Evolutionary conservation across 1,284 basidiomycete genomes (phyloP).

Genomic region (Ceratobasidium sp.): DNA sequence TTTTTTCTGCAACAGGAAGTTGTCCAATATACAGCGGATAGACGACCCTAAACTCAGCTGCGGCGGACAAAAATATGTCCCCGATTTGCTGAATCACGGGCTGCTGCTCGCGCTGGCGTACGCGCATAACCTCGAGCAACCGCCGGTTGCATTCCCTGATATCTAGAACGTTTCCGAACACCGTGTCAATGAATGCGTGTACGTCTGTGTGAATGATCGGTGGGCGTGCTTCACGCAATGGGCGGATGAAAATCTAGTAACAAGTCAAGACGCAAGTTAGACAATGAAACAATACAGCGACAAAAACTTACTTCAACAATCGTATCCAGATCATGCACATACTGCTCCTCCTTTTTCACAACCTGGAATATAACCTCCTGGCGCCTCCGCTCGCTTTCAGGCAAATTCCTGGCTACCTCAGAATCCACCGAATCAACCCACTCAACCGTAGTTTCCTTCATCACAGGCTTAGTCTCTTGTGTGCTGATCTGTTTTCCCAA

Average conservation of each 20-base stretch:
- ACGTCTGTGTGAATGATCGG: conserved; percentile 75
- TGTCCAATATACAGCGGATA: conserved; percentile 90
- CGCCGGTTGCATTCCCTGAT: conserved; percentile 83
- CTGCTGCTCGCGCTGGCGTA: conserved; percentile 87
- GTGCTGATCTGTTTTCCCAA: conserved; percentile 22
- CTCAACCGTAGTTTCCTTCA: conserved; percentile 60
- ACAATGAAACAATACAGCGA: too few species aligned
- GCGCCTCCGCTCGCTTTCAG: conserved; percentile 81
- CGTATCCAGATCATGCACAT: conserved; percentile 87
- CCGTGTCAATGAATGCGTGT: conserved; percentile 83
- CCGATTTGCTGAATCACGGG: conserved; percentile 88
- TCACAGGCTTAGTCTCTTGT: conserved; percentile 16
- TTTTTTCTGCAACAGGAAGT: conserved; percentile 85
- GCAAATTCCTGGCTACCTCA: conserved; percentile 72
- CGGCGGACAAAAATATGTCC: conserved; percentile 89
- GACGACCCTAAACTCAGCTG: conserved; percentile 85
- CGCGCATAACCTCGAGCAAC: conserved; percentile 85
- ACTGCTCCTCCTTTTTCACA: conserved; percentile 90
- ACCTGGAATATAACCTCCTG: conserved; percentile 93
- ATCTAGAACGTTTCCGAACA: conserved; percentile 89
- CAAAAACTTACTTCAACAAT: conserved; percentile 56
- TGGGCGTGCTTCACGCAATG: conserved; percentile 74
- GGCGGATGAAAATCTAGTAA: conserved; percentile 83
- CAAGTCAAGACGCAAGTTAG: conserved; percentile 5
- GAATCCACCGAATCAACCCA: conserved; percentile 81